phyloP scores from a whole-genome alignment of 129 eudicot genomes.

The Tagetes patula region DNA sequence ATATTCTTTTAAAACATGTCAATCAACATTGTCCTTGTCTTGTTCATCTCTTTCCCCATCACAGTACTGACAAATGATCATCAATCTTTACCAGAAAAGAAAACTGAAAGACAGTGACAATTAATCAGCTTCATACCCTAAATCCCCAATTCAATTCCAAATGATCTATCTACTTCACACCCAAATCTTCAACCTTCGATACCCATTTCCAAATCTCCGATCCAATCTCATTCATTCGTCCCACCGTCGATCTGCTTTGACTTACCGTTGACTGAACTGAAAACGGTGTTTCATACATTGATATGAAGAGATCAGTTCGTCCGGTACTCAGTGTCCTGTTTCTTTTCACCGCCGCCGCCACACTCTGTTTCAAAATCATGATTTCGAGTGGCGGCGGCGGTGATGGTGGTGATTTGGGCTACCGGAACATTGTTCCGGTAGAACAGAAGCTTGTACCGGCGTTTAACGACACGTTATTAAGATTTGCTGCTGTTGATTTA shows the following conservation, averaged over 20 bases:
- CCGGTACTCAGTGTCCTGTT: constrained; percentile 51
- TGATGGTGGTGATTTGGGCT: neutral
- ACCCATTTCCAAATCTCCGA: constrained; percentile 20
- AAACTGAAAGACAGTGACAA: constrained; percentile 20
- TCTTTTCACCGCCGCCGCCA: constrained; percentile 46
- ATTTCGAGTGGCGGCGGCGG: constrained; percentile 29
- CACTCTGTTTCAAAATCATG: constrained; percentile 48
- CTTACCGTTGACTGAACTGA: constrained; percentile 13
- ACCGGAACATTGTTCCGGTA: constrained; percentile 3
- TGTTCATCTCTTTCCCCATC: neutral
- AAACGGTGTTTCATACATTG: neutral
- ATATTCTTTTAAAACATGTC: neutral
- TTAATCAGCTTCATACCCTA: constrained; percentile 18
- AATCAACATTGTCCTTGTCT: neutral
- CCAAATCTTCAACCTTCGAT: constrained; percentile 8
- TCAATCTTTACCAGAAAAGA: constrained; percentile 15
- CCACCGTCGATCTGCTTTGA: constrained; percentile 23
- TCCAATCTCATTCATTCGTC: constrained; percentile 21
- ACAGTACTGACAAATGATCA: constrained; percentile 17
- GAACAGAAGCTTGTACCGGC: constrained; percentile 31
- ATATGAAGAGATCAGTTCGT: constrained; percentile 59
- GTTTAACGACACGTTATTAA: constrained; percentile 62
- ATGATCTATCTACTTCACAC: constrained; percentile 26
- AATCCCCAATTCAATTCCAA: constrained; percentile 5
- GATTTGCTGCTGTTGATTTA: constrained; percentile 56